Evolutionary conservation across 805 yeast genomes (phyloP).

Genomic region (Candida gorgasii): DNA sequence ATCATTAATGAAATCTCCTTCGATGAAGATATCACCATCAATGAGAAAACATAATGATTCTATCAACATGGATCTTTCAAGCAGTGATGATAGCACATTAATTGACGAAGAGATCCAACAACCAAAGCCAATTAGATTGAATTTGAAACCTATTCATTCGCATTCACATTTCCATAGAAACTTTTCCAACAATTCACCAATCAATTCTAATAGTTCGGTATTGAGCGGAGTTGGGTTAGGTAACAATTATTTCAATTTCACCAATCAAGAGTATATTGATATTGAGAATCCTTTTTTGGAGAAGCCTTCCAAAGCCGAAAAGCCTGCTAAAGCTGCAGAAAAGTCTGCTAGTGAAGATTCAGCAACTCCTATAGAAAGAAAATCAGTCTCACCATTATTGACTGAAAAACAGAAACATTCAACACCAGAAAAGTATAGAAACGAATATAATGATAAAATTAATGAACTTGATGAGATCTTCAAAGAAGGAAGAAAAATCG

Average conservation of each 20-base stretch:
- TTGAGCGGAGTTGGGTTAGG: conserved; percentile 40
- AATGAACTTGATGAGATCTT: conserved; percentile 9
- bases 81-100: conserved; percentile 10
- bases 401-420: background rate
- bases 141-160: conserved; percentile 18
- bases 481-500: conserved; percentile 9
- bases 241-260: conserved; percentile 36
- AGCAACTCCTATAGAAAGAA: background rate
- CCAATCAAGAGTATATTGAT: conserved; percentile 23
- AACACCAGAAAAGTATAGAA: background rate
- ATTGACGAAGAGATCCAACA: conserved; percentile 7
- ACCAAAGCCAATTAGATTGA: conserved; percentile 7
- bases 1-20: background rate
- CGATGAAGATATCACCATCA: background rate
- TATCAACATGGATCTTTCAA: conserved; percentile 3
- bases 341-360: background rate
- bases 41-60: background rate
- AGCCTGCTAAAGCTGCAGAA: background rate
- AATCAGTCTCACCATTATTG: background rate
- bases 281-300: conserved; percentile 5
- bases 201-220: conserved; percentile 19
- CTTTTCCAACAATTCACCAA: conserved; percentile 15
- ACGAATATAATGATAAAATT: conserved; percentile 10
- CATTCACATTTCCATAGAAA: conserved; percentile 22
- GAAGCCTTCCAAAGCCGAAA: background rate